phyloP scores from a whole-genome alignment of 306 rosid genomes.

The Senna siamea region DNA sequence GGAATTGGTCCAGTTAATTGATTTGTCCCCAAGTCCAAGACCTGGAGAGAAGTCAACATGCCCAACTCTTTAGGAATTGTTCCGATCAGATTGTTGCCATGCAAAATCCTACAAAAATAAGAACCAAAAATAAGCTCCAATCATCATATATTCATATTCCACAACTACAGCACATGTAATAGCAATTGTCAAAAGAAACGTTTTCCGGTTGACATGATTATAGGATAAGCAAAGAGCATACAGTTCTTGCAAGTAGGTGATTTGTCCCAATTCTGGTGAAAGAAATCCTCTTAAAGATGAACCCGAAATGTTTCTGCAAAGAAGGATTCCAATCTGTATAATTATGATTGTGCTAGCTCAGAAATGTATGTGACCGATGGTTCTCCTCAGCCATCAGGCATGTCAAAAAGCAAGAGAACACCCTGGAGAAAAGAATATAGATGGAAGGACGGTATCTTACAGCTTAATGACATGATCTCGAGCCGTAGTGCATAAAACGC shows the following conservation, averaged over 20 bases:
- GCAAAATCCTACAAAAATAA: conserved; percentile 65
- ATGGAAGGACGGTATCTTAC: conserved; percentile 61
- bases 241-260: conserved; percentile 80
- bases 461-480: conserved; percentile 77
- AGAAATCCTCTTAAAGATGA: conserved; percentile 76
- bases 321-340: conserved; percentile 38
- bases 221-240: conserved; percentile 49
- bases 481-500: conserved; percentile 62
- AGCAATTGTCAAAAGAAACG: conserved; percentile 30
- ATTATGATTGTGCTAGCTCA: conserved; percentile 24
- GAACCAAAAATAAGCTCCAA: conserved; percentile 37
- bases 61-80: conserved; percentile 78
- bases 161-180: conserved; percentile 11
- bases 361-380: too few relatives aligned
- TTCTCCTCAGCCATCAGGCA: too few relatives aligned
- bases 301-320: conserved; percentile 79
- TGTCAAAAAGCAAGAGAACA: conserved; percentile 33
- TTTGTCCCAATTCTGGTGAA: conserved; percentile 77
- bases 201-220: too few relatives aligned
- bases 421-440: background rate
- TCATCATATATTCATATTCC: conserved; percentile 6
- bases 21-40: conserved; percentile 89
- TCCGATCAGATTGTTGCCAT: conserved; percentile 80
- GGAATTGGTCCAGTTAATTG: conserved; percentile 85
- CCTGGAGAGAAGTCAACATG: conserved; percentile 61